Evolutionary conservation across 2,329 filamentous ascomycete genomes (phyloP), one percentile per base, ranked within the genome.

Genomic region (Leptosphaerulina australis): DNA sequence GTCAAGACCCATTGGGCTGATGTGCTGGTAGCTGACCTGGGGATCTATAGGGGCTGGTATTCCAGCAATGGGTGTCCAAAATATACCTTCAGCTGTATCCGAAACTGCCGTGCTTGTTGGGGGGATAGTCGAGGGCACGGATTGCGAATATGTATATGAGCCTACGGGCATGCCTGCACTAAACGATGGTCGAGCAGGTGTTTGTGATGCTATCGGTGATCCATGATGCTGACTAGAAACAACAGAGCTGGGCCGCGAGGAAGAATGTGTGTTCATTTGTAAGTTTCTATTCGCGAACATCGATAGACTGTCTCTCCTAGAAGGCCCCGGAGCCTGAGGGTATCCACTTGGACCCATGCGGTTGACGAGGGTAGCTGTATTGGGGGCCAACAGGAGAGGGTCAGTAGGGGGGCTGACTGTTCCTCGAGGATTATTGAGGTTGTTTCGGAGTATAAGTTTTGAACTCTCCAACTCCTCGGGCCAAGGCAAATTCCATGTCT

Each of bases 401-500:
- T 64, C 62, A 11, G 54, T 22, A 8, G 59, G 49, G 22, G 65
- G 64, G 45, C 62, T 68, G 26, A 57, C 47, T 31, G 40, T 56
- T n/a, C 33, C 57, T 20, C 35, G 41, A 15, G 49, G 35, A 15
- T 48, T 53, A 5, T 56, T 52, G 12, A 49, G 34, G 2, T 59
- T 21, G 17, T 44, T 43, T 44, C 53, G 51, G 22, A 67, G 58
- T 48, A 73, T 14, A 35, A 69, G 41, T 45, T 57, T 52, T 49
- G 64, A 59, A 53, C 58, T 47, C 47, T 63, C 29, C 53, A 73
- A 34, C 22, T 67, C 68, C 30, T 76, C 71, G 1, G 77, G 77
- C 9, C 76, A 70, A 1, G 70, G 61, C 22, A 79, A 64, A 21
- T 74, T 70, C 77, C 77, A 79, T 22, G 73, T 75, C 26, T 67